Evolutionary conservation across 345 rosid genomes (phyloP).

Genomic region (Isatis tinctoria): DNA sequence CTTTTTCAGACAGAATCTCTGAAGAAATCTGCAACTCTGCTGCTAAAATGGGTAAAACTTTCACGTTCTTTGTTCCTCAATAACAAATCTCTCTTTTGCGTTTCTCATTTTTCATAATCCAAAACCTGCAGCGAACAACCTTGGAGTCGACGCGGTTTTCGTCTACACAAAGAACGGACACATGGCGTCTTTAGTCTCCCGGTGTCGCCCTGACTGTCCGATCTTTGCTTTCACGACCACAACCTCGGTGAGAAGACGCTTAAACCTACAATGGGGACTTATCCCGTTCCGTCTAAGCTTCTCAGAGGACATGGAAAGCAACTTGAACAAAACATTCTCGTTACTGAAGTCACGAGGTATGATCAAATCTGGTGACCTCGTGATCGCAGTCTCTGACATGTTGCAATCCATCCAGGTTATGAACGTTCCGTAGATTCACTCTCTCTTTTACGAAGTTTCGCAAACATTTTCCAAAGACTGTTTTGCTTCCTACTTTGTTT

Average conservation of each 20-base stretch:
- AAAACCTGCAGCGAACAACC: slow-evolving; percentile 74
- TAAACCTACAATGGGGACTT: slow-evolving; percentile 96
- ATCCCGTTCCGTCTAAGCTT: slow-evolving; percentile 96
- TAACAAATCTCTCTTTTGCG: not conserved
- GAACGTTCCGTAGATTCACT: slow-evolving; percentile 59
- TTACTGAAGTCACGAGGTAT: slow-evolving; percentile 94
- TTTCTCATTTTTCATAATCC: not conserved
- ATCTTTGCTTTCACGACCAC: slow-evolving; percentile 88
- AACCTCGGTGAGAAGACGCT: slow-evolving; percentile 74
- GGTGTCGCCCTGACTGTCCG: slow-evolving; percentile 98
- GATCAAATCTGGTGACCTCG: slow-evolving; percentile 96
- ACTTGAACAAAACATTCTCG: slow-evolving; percentile 86
- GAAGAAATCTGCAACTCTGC: slow-evolving; percentile 98
- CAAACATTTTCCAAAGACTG: not conserved
- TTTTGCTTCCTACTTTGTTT: slow-evolving; percentile 10
- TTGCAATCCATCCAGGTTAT: slow-evolving; percentile 93
- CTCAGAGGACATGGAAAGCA: slow-evolving; percentile 90
- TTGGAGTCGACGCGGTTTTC: slow-evolving; percentile 88
- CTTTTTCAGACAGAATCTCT: slow-evolving; percentile 72
- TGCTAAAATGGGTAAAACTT: slow-evolving; percentile 91
- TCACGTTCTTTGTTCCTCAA: not conserved
- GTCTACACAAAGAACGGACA: slow-evolving; percentile 91
- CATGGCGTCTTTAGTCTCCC: slow-evolving; percentile 90
- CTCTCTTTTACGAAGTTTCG: not conserved
- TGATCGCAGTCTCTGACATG: slow-evolving; percentile 93